Base-by-base conservation (phyloP, 805 yeast genomes). In the Grigorovia humatica region DNA sequence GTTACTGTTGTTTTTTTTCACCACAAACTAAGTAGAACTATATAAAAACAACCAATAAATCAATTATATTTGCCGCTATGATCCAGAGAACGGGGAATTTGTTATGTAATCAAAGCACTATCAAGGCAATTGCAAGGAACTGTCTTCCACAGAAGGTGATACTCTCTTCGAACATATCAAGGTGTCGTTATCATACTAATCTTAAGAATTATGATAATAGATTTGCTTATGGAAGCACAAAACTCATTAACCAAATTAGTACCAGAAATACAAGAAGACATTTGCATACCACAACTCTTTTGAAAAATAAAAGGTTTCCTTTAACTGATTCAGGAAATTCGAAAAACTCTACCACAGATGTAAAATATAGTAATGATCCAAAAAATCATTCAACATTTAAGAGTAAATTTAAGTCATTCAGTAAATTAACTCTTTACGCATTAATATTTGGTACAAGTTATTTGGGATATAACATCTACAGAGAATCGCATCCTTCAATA, bases 381-480 rank as follows among this genome's bases (percentile, higher is more conserved):
- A 32, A 32, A 9, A 50, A 23, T 35, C 9, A 20, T 11, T 47
- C 54, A 13, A 32, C 38, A 11, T 43, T 48, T 6, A 45, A 29
- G 43, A 32, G 13, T 1, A 23, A 27, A 7, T 30, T 41, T 8
- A 51, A 44, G 19, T 41, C 42, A 11, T 8, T 49, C 12, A 19
- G 52, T 15, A 56, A 54, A 43, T 44, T 43, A 12, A 23, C 52
- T 8, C 4, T 50, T 8, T 51, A 48, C 30, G 47, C 52, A 2
- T 17, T 48, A 9, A 57, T 81, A 40, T 73, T 78, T 1, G 75
- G 79, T 13, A 68, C 80, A 32, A 85, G 78, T 19, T 80, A 82
- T 59, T 65, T 78, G 50, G 81, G 82, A 9, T 88, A 80, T 68
- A 72, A 77, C 54, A 76, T 83, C 49, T 82, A 82, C 65, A 70